These are phyloP conservation scores for Suillus fuscotomentosus DNA, from an alignment of 768 basidiomycete genomes.

Conservation along the genomic window DNA sequence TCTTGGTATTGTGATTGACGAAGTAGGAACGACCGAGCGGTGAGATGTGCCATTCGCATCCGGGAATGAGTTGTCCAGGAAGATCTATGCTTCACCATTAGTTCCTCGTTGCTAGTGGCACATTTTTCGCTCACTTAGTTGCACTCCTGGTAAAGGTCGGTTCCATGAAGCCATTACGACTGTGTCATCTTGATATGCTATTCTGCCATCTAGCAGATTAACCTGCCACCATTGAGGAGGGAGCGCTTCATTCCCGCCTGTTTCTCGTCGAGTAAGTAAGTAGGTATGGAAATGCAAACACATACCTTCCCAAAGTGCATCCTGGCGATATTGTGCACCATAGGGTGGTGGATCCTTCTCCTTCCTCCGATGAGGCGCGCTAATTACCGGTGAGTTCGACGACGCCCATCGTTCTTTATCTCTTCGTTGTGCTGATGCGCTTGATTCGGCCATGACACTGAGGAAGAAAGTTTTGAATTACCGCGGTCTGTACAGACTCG, in stretches of 20 bases:
- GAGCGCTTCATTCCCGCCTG: not conserved
- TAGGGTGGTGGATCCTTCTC: not conserved
- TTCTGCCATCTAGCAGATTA: not conserved
- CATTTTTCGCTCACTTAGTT: not conserved
- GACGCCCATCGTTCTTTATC: not conserved
- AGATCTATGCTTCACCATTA: not conserved
- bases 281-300: not conserved
- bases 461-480: not conserved
- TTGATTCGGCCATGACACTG: not conserved
- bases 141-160: not conserved
- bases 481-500: not conserved
- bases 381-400: not conserved
- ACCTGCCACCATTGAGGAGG: not conserved
- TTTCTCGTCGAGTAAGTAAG: not conserved
- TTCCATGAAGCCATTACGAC: not conserved
- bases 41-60: not conserved
- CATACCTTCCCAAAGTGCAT: not conserved
- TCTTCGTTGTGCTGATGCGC: not conserved
- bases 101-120: not conserved
- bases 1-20: not conserved
- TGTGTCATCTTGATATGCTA: not conserved
- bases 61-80: not conserved
- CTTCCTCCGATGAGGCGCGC: no score
- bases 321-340: not conserved
- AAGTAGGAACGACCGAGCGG: not conserved